Evolutionary conservation across 2,329 filamentous ascomycete genomes (phyloP), one percentile per base, ranked within the genome.

Genomic region (Periglandula ipomoeae): DNA sequence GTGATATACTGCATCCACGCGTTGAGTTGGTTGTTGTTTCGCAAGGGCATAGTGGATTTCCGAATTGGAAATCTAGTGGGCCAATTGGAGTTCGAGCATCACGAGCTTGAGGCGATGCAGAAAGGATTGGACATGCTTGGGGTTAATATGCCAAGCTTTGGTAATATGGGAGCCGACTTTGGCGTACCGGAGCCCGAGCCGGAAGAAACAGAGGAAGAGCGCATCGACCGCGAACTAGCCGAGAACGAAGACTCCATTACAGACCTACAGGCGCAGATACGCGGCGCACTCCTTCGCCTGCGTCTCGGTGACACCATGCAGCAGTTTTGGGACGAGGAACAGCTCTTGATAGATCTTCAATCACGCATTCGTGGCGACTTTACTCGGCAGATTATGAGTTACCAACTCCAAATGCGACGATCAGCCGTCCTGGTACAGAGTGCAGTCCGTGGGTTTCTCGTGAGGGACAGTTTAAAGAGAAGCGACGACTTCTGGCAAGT

Each of bases 1-100:
- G 94, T 97, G 63, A 98, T 98, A 53, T 95, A 98, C 70, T 98
- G 93, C 63, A 93, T 98, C 46, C 93, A 98, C 61, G 93, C 93
- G 0, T 73, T 98, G 17, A 97, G 91, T 64, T 98, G 91, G 89
- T 76, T 98, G n/a, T 75, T 98, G 10, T 96, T 88, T 67, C 85
- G 93, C 44, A 93, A 96, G 65, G 91, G 93, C 1, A 89, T 97
- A 53, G 86, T 97, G 35, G 85, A 90, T 61, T 97, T 98, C 66
- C 84, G 90, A 8, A 98, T 98, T 60, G 93, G 91, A 15, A 98
- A 98, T 60, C 75, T 98, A 39, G 89, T 98, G 49, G 93, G 93
- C 30, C 91, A 98, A 63, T 79, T 98, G 4, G 87, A 97, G 63
- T 98, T 98, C 60, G 93, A 96, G 61, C 89, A 97, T 60, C 91